Evolutionary conservation across 257 asterid species (phyloP).

Genomic region (Euphrasia confusa): DNA sequence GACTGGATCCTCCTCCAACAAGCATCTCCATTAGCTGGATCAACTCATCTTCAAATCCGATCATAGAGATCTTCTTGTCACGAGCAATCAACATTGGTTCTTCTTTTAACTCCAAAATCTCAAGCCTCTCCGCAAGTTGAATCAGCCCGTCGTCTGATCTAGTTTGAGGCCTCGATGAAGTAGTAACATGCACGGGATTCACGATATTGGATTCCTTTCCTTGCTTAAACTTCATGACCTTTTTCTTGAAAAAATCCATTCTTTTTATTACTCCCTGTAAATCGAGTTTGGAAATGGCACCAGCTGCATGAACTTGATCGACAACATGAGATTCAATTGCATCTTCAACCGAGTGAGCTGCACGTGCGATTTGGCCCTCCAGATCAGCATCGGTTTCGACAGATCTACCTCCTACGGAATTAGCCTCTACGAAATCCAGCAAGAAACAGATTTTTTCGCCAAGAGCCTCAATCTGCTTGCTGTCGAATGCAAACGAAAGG

Average conservation of each 20-base stretch:
- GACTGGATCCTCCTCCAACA: not conserved
- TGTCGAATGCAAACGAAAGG: not conserved
- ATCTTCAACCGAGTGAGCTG: constrained; percentile 24
- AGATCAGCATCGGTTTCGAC: not conserved
- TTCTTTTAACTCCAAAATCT: not conserved
- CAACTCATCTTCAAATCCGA: constrained; percentile 3
- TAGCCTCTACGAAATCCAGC: not conserved
- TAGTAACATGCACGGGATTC: not conserved
- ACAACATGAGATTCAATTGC: not conserved
- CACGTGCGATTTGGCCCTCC: constrained; percentile 12
- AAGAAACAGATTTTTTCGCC: not conserved
- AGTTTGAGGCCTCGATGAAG: not conserved
- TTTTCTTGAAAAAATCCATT: not conserved
- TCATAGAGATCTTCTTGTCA: not conserved
- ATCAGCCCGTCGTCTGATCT: not conserved
- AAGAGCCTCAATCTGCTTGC: not conserved
- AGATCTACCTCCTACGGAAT: not conserved
- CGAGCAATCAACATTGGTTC: too few species aligned
- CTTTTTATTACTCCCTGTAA: not conserved
- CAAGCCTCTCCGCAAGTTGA: not conserved
- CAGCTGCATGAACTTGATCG: not conserved
- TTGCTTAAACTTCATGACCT: not conserved
- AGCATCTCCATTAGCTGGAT: not conserved
- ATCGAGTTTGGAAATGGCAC: not conserved
- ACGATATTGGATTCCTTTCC: not conserved